phyloP scores from a whole-genome alignment of 768 basidiomycete genomes.

The Russula brevipes region DNA sequence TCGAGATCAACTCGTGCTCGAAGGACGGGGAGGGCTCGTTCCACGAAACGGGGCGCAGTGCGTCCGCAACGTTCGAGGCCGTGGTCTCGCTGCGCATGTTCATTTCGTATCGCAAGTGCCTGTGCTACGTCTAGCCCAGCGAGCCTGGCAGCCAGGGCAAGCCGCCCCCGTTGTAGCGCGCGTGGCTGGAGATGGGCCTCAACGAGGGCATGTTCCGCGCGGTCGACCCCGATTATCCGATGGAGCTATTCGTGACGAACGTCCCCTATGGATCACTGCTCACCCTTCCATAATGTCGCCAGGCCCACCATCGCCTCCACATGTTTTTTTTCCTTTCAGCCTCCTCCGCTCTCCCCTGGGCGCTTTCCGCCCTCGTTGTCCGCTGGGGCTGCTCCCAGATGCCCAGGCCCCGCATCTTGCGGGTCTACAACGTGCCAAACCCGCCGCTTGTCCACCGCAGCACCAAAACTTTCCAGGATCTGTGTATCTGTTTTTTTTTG shows the following conservation, averaged over 20 bases:
- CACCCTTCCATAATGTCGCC: not conserved
- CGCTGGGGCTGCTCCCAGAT: too few species aligned
- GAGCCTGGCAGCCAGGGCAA: not conserved
- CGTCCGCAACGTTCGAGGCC: constrained; percentile 13
- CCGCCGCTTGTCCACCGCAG: constrained; percentile 5
- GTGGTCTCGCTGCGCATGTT: constrained; percentile 19
- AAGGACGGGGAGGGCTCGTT: constrained; percentile 4
- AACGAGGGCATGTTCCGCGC: constrained; percentile 14
- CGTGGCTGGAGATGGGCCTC: not conserved
- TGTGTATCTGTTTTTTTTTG: not conserved
- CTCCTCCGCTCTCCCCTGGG: too few species aligned
- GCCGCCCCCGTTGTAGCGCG: constrained; percentile 4
- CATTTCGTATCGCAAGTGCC: constrained; percentile 18
- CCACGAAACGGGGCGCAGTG: constrained; percentile 19
- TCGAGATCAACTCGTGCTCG: constrained; percentile 17
- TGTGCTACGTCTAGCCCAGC: constrained; percentile 12
- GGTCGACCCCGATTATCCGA: constrained; percentile 13
- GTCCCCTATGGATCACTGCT: constrained; percentile 11
- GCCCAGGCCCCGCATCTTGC: not conserved
- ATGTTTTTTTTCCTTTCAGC: too few species aligned
- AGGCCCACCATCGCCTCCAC: too few species aligned
- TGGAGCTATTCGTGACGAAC: constrained; percentile 8
- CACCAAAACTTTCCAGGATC: not conserved
- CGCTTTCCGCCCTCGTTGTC: too few species aligned
- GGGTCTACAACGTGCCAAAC: constrained; percentile 1